phyloP scores from a whole-genome alignment of 768 basidiomycete genomes.

The Russula vinacea region DNA sequence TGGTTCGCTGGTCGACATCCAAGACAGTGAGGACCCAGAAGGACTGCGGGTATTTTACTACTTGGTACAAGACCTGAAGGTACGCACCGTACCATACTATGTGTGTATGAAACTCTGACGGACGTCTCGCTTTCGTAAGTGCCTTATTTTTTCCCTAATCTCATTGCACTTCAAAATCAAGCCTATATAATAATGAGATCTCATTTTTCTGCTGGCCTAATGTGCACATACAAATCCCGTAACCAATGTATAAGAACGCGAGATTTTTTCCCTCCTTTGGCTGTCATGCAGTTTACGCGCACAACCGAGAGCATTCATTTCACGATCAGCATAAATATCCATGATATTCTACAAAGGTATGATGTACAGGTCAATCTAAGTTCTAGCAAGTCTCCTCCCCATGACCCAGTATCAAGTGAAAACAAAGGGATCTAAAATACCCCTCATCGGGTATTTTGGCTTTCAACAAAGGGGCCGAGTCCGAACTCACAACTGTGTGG shows the following conservation, averaged over 20 bases:
- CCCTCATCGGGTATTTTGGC: neutral
- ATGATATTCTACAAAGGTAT: slow-evolving; percentile 3
- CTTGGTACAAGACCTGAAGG: slow-evolving; percentile 96
- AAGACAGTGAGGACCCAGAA: slow-evolving; percentile 95
- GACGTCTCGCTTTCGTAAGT: slow-evolving; percentile 47
- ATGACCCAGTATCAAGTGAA: neutral
- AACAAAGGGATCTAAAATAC: neutral
- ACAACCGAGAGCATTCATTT: neutral
- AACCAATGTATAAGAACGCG: slow-evolving; percentile 16
- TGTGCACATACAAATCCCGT: slow-evolving; percentile 3
- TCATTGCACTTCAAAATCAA: slow-evolving; percentile 99
- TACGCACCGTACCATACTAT: slow-evolving; percentile 35
- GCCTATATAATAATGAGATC: slow-evolving; percentile 62
- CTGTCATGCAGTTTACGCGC: neutral
- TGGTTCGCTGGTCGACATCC: slow-evolving; percentile 92
- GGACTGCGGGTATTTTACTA: slow-evolving; percentile 98
- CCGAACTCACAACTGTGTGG: neutral
- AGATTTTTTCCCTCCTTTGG: neutral
- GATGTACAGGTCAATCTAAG: neutral
- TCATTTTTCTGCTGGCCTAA: neutral
- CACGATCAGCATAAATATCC: neutral
- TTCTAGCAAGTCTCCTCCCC: neutral
- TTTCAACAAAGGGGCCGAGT: neutral
- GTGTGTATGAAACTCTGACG: neutral
- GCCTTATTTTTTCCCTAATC: slow-evolving; percentile 96